A percentile compares a stretch with the other conserved stretches of the same genome.
Evolutionary conservation across 305 asterid species (phyloP).

Genomic region (Striga hermonthica): DNA sequence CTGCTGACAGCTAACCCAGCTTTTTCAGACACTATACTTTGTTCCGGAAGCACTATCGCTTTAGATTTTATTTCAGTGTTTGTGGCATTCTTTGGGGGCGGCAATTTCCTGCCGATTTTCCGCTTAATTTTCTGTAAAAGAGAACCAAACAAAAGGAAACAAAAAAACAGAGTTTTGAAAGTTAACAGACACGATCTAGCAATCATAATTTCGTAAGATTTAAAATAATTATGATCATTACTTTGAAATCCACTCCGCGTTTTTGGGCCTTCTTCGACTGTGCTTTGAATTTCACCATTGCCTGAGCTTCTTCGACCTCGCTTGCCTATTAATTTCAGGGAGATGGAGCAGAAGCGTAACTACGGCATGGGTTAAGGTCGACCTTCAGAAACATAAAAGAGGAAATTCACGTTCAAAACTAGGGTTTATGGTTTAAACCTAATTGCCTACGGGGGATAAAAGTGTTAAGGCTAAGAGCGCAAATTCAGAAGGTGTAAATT

Average conservation of each 20-base stretch:
- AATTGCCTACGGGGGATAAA: too few species aligned
- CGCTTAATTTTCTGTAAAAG: conserved; percentile 72
- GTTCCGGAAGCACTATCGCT: conserved; percentile 91
- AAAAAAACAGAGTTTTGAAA: conserved; percentile 14
- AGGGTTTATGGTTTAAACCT: conserved; percentile 37
- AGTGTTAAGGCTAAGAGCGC: too few species aligned
- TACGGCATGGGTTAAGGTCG: neutral
- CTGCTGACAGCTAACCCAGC: conserved; percentile 81
- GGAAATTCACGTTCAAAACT: conserved; percentile 10
- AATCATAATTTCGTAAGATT: conserved; percentile 1
- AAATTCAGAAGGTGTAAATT: too few species aligned
- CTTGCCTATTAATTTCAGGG: conserved; percentile 8
- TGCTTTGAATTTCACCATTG: conserved; percentile 68
- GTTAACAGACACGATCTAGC: conserved; percentile 6
- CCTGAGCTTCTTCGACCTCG: conserved; percentile 24
- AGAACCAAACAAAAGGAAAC: neutral
- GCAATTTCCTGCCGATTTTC: conserved; percentile 89
- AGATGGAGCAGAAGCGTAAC: neutral
- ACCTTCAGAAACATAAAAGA: neutral
- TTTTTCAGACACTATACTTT: conserved; percentile 77
- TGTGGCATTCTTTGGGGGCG: conserved; percentile 89
- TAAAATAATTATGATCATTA: conserved; percentile 31
- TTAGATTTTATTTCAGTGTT: conserved; percentile 78
- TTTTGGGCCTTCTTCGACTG: conserved; percentile 65
- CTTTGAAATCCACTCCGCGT: conserved; percentile 84